Evolutionary conservation across 176 grass and related monocot genomes (phyloP).

Genomic region (Oryza glaberrima): DNA sequence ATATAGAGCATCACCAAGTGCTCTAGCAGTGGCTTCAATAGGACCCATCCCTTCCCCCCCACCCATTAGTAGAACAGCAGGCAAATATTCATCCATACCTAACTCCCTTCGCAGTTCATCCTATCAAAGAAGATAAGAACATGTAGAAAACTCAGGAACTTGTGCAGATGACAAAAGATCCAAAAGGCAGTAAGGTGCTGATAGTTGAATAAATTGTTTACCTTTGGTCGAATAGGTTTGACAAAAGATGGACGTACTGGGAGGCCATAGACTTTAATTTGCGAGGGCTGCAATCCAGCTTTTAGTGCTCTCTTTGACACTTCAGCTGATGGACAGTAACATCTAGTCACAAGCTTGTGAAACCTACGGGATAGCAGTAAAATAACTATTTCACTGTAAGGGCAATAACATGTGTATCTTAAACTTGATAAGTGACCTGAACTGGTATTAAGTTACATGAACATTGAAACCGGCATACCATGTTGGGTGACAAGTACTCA

Average conservation of each 20-base stretch:
- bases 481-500: slow-evolving; percentile 98
- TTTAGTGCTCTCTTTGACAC: slow-evolving; percentile 93
- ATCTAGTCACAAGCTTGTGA: slow-evolving; percentile 99
- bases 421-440: slow-evolving; percentile 17
- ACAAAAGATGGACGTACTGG: slow-evolving; percentile 97
- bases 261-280: slow-evolving; percentile 99
- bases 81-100: slow-evolving; percentile 91
- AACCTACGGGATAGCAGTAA: slow-evolving; percentile 70
- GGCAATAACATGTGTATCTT: slow-evolving; percentile 23
- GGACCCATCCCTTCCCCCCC: slow-evolving; percentile 99
- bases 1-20: slow-evolving; percentile 72
- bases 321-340: slow-evolving; percentile 94
- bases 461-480: slow-evolving; percentile 69
- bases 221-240: slow-evolving; percentile 84
- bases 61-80: slow-evolving; percentile 90
- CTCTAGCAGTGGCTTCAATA: slow-evolving; percentile 92
- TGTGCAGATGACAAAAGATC: slow-evolving; percentile 19
- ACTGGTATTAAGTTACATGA: slow-evolving; percentile 5
- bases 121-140: slow-evolving; percentile 51
- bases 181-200: background rate
- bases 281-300: slow-evolving; percentile 80
- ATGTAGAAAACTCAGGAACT: slow-evolving; percentile 2
- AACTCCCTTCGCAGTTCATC: slow-evolving; percentile 84
- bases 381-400: slow-evolving; percentile 75
- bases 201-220: slow-evolving; percentile 38